phyloP scores from a whole-genome alignment of 2,329 filamentous ascomycete genomes.

The Gaeumannomyces tritici region DNA sequence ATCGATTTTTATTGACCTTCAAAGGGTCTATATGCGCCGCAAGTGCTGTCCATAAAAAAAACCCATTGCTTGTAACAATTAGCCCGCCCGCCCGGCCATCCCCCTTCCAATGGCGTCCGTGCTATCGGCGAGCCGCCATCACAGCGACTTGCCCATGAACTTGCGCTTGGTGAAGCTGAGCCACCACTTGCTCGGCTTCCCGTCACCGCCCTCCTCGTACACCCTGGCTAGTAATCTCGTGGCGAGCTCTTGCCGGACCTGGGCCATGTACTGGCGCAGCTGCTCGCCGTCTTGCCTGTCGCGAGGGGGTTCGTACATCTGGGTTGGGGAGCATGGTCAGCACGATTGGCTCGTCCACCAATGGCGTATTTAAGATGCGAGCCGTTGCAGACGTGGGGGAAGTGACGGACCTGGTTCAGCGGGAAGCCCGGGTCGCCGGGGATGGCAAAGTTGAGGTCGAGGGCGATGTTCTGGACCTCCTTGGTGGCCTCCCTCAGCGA shows the following conservation, averaged over 20 bases:
- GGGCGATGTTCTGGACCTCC: conserved; percentile 81
- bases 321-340: neutral
- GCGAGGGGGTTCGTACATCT: conserved; percentile 82
- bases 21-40: neutral
- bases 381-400: no score
- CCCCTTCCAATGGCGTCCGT: neutral
- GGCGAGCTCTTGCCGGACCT: conserved; percentile 89
- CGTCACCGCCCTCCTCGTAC: conserved; percentile 66
- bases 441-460: conserved; percentile 88
- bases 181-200: conserved; percentile 83
- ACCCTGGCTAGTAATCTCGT: conserved; percentile 73
- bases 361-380: no score
- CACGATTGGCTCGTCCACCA: neutral
- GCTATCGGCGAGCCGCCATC: conserved; percentile 12
- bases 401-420: conserved; percentile 65
- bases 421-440: conserved; percentile 91
- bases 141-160: conserved; percentile 96
- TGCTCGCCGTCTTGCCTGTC: conserved; percentile 85
- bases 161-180: conserved; percentile 97
- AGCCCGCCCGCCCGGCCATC: neutral
- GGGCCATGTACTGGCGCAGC: conserved; percentile 79
- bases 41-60: neutral
- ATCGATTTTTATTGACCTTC: neutral
- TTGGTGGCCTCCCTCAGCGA: conserved; percentile 49
- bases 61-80: neutral